These are phyloP conservation scores for Neopestalotiopsis sp. DNA, from an alignment of 2,329 filamentous ascomycete species.

Conservation along the genomic window DNA sequence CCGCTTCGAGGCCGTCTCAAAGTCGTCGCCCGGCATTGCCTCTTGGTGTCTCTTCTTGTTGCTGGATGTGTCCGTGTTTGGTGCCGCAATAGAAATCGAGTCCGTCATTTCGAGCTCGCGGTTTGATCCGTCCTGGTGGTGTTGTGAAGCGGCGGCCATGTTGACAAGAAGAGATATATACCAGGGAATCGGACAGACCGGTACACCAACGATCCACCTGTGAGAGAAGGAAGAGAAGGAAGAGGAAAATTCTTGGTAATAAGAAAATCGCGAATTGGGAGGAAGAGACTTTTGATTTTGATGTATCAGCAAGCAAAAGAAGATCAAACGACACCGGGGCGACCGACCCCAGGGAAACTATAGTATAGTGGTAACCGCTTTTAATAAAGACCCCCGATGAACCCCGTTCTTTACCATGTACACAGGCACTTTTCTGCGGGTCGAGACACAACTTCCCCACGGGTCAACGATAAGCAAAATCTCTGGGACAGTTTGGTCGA, in stretches of 20 bases:
- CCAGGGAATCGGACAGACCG: neutral
- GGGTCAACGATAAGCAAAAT: conserved; percentile 9
- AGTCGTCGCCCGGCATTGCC: neutral
- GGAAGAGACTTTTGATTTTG: neutral
- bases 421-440: conserved; percentile 7
- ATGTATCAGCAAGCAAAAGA: neutral
- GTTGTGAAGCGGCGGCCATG: neutral
- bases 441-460: conserved; percentile 7
- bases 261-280: neutral
- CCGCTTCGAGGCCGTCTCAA: conserved; percentile 6
- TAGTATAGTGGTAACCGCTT: neutral
- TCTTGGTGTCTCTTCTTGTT: neutral
- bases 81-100: neutral
- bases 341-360: conserved; percentile 7
- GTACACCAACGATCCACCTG: neutral
- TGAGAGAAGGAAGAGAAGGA: neutral
- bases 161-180: neutral
- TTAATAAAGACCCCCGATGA: neutral
- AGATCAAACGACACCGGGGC: neutral
- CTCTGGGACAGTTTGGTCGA: neutral
- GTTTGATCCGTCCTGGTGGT: neutral
- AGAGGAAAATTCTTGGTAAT: neutral
- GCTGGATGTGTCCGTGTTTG: neutral
- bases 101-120: neutral
- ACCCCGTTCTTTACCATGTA: neutral